phyloP scores from a whole-genome alignment of 2,329 filamentous ascomycete genomes.

The Cytospora leucostoma region DNA sequence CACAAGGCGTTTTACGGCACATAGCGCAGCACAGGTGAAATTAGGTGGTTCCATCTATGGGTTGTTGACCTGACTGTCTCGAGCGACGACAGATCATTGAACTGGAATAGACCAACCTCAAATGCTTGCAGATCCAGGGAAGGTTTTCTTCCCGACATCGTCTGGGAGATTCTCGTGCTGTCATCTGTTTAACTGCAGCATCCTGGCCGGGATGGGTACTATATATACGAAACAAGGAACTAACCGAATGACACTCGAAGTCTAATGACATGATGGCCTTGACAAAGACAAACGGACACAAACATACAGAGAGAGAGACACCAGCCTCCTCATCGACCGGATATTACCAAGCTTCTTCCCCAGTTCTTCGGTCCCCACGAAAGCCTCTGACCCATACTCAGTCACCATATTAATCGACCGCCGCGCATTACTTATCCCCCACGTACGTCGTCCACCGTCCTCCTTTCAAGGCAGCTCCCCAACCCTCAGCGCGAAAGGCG shows the following conservation, averaged over 20 bases:
- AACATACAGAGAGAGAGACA: no score
- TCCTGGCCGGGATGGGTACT: not conserved
- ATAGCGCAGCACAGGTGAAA: conserved; percentile 9
- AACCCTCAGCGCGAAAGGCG: conserved; percentile 15
- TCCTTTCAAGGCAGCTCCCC: not conserved
- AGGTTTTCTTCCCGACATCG: no score
- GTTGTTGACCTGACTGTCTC: conserved; percentile 11
- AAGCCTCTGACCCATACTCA: no score
- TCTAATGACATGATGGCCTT: not conserved
- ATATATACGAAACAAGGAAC: not conserved
- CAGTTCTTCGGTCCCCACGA: no score
- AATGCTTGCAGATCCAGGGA: not conserved
- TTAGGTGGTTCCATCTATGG: not conserved
- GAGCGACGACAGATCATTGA: conserved; percentile 5
- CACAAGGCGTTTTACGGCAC: conserved; percentile 20
- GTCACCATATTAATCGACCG: no score
- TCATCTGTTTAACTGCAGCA: not conserved
- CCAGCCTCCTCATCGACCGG: no score
- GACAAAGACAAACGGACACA: no score
- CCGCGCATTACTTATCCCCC: no score
- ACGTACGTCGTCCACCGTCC: no score
- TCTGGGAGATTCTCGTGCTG: not conserved
- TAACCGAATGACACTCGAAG: not conserved
- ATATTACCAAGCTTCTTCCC: no score
- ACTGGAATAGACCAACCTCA: not conserved